Evolutionary conservation across 805 yeast genomes (phyloP).

Genomic region (Myxozyma monticola): DNA sequence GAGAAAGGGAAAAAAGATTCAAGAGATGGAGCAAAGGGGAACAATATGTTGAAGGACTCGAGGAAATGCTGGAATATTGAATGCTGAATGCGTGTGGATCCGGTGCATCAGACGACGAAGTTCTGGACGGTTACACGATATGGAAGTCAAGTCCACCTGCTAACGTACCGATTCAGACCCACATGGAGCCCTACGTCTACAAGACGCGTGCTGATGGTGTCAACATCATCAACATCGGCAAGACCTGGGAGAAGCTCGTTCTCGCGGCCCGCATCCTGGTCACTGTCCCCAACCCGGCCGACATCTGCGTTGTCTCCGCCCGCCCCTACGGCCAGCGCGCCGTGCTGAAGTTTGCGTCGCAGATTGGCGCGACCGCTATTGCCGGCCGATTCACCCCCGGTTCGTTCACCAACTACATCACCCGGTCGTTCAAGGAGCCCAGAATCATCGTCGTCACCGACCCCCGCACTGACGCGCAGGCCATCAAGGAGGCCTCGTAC

Average conservation of each 20-base stretch:
- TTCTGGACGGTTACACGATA: too few relatives aligned
- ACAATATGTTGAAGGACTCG: not conserved
- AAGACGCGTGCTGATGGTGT: constrained; percentile 99
- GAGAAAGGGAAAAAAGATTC: not conserved
- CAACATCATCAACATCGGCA: constrained; percentile 95
- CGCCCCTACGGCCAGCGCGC: constrained; percentile 99
- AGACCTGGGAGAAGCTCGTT: constrained; percentile 99
- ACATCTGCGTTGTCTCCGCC: constrained; percentile 97
- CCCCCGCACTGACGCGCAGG: constrained; percentile 99
- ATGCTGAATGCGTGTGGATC: too few relatives aligned
- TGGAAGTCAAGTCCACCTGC: too few relatives aligned
- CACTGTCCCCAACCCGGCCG: constrained; percentile 97
- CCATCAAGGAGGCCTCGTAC: constrained; percentile 99
- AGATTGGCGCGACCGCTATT: constrained; percentile 99
- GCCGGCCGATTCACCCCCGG: constrained; percentile 99
- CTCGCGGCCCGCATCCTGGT: constrained; percentile 99
- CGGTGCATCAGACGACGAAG: too few relatives aligned
- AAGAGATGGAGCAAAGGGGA: not conserved
- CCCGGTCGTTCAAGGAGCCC: constrained; percentile 99
- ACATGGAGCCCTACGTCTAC: constrained; percentile 91
- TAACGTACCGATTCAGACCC: constrained; percentile 70
- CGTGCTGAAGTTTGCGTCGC: constrained; percentile 98
- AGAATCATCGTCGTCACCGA: constrained; percentile 98
- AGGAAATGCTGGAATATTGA: too few relatives aligned
- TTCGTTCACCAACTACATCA: constrained; percentile 99